These are phyloP conservation scores for Parathielavia appendiculata DNA, from an alignment of 495 filamentous ascomycete species.

Conservation along the genomic window DNA sequence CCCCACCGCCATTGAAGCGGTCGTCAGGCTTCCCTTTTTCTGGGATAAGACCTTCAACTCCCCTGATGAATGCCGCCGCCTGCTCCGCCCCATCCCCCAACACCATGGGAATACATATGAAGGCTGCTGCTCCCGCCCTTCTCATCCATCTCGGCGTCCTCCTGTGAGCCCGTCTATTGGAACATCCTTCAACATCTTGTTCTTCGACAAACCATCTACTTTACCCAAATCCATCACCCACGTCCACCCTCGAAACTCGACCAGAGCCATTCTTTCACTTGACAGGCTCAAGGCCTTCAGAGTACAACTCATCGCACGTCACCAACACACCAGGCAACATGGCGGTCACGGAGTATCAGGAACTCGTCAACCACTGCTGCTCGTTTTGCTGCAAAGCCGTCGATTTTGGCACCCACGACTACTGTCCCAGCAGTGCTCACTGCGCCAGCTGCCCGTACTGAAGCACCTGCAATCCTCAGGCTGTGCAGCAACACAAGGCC, in stretches of 20 bases:
- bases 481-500: slow-evolving; percentile 5
- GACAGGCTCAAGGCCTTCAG: neutral
- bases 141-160: neutral
- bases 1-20: slow-evolving; percentile 10
- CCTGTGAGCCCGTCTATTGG: neutral
- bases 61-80: neutral
- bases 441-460: slow-evolving; percentile 45
- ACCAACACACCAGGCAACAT: slow-evolving; percentile 28
- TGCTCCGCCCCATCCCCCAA: slow-evolving; percentile 4
- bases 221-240: neutral
- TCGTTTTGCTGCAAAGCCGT: slow-evolving; percentile 50
- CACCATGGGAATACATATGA: slow-evolving; percentile 10
- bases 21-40: slow-evolving; percentile 1
- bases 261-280: neutral
- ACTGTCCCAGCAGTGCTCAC: slow-evolving; percentile 41
- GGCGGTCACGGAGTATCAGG: slow-evolving; percentile 42
- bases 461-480: slow-evolving; percentile 2
- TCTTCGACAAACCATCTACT: too few relatives aligned
- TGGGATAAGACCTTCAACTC: slow-evolving; percentile 7
- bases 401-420: slow-evolving; percentile 50
- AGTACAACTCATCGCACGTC: neutral
- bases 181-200: too few relatives aligned
- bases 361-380: slow-evolving; percentile 49
- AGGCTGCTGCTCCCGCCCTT: neutral
- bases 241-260: too few relatives aligned